Conservation (phyloP, 1,139 yeast species). For the Candida neerlandica region DNA sequence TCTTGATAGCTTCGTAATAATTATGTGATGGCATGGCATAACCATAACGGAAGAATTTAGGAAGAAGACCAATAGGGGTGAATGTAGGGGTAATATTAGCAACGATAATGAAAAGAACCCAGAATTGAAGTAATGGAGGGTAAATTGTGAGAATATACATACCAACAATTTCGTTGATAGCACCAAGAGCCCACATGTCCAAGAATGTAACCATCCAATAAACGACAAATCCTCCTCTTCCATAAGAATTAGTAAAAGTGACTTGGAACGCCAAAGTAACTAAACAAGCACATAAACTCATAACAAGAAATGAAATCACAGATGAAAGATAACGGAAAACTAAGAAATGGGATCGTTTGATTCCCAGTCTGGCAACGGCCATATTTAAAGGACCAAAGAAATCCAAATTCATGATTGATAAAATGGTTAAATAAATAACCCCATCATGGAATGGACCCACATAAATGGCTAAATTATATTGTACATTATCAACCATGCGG, state of each 20-base stretch:
- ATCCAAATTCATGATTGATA: conserved; percentile 61
- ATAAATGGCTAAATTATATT: conserved; percentile 51
- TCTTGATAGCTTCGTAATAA: conserved; percentile 40
- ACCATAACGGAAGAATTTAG: conserved; percentile 39
- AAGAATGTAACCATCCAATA: conserved; percentile 47
- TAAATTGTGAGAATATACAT: conserved; percentile 31
- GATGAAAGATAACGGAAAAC: conserved; percentile 35
- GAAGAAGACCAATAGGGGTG: conserved; percentile 37
- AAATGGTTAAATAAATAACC: conserved; percentile 68
- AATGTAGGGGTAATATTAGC: conserved; percentile 41
- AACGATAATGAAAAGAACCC: conserved; percentile 46
- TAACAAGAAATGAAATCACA: conserved; percentile 32
- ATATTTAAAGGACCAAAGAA: conserved; percentile 59
- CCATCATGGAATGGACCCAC: conserved; percentile 76
- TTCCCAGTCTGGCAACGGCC: conserved; percentile 37
- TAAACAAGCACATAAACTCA: conserved; percentile 41
- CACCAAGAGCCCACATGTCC: conserved; percentile 48
- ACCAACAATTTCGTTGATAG: conserved; percentile 42
- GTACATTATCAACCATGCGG: conserved; percentile 48
- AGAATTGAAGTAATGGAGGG: conserved; percentile 47
- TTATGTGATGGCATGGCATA: conserved; percentile 44
- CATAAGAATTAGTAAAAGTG: conserved; percentile 41
- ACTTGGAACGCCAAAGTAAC: conserved; percentile 48
- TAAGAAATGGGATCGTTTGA: conserved; percentile 33
- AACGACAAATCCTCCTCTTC: conserved; percentile 44